These are phyloP conservation scores for Cordyceps pruinosa DNA, from an alignment of 2,329 filamentous ascomycete species.

Conservation along the genomic window DNA sequence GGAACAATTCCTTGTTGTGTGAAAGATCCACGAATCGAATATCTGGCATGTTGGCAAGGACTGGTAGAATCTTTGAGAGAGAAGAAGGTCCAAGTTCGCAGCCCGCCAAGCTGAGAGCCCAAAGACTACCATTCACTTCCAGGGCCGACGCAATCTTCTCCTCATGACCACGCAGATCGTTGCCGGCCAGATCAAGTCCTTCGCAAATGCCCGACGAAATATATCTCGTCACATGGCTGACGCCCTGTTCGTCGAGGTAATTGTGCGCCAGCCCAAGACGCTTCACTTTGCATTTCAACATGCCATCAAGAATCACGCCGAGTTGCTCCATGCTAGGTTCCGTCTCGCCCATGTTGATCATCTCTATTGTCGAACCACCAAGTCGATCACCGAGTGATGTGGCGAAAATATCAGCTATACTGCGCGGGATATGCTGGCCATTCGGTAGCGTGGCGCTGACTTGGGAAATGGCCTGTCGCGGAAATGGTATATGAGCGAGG, in stretches of 20 bases:
- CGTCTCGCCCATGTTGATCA: constrained; percentile 78
- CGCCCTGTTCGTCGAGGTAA: constrained; percentile 62
- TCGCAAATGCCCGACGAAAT: constrained; percentile 71
- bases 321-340: constrained; percentile 65
- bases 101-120: constrained; percentile 78
- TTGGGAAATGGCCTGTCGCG: constrained; percentile 32
- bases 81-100: constrained; percentile 72
- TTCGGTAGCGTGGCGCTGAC: constrained; percentile 26
- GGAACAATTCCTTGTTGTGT: constrained; percentile 78
- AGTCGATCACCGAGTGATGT: constrained; percentile 71
- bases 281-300: constrained; percentile 69
- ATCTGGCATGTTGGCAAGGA: constrained; percentile 59
- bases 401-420: constrained; percentile 56
- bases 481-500: constrained; percentile 77
- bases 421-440: constrained; percentile 27
- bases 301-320: constrained; percentile 69
- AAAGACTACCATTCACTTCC: constrained; percentile 53
- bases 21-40: constrained; percentile 89
- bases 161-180: constrained; percentile 57
- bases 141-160: constrained; percentile 46
- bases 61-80: constrained; percentile 68
- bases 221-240: constrained; percentile 71
- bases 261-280: constrained; percentile 81
- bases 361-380: constrained; percentile 68
- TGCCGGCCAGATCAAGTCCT: constrained; percentile 83